phyloP scores from a whole-genome alignment of 306 rosid genomes.

The Sechiopsis laciniata region DNA sequence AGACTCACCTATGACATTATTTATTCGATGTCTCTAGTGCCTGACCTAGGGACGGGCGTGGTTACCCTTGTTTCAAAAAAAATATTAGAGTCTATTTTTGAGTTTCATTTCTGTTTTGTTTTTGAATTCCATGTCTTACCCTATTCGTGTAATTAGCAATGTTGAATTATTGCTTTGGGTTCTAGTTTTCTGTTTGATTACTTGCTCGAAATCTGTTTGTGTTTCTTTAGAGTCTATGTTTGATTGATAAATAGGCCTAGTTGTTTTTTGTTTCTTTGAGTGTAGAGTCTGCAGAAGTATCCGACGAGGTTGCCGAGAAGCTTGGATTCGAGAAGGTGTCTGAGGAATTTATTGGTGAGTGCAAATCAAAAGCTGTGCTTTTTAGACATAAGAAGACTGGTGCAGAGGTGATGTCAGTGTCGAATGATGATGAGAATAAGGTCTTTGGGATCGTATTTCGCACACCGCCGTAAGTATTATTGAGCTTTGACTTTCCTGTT shows the following conservation, averaged over 20 bases:
- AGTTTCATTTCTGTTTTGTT: no score
- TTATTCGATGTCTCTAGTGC: no score
- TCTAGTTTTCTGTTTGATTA: no score
- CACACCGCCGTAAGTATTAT: conserved; percentile 76
- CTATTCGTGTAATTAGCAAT: no score
- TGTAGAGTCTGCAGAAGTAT: conserved; percentile 42
- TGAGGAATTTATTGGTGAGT: conserved; percentile 72
- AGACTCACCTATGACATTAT: no score
- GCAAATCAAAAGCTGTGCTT: conserved; percentile 82
- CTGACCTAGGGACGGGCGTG: no score
- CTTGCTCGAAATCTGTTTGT: not conserved
- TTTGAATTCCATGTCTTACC: no score
- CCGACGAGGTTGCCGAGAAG: conserved; percentile 55
- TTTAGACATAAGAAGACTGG: conserved; percentile 75
- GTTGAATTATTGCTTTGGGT: no score
- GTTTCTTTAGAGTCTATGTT: not conserved
- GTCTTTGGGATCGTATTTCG: conserved; percentile 93
- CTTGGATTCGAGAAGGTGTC: conserved; percentile 78
- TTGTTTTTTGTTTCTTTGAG: conserved; percentile 4
- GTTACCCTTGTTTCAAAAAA: no score
- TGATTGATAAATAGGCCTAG: not conserved
- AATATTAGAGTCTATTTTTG: no score
- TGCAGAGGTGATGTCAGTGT: conserved; percentile 79
- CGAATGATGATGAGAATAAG: conserved; percentile 89
- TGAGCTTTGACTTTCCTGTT: not conserved